Evolutionary conservation across 805 yeast species (phyloP).

Genomic region (Starmerella bombi): DNA sequence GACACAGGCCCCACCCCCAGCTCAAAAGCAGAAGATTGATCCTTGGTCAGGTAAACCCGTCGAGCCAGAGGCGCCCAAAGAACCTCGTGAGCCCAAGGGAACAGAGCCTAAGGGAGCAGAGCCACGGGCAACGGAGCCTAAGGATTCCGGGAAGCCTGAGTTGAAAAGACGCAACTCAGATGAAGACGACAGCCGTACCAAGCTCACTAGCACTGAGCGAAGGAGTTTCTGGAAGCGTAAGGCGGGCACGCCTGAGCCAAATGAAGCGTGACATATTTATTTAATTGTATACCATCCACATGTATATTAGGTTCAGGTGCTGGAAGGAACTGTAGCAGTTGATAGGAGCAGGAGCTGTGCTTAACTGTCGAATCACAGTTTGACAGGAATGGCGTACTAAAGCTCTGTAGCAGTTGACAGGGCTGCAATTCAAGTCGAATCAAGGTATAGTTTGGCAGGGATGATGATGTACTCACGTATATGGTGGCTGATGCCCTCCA

Average conservation of each 20-base stretch:
- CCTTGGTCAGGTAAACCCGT: background rate
- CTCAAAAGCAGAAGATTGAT: background rate
- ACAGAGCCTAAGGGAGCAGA: background rate
- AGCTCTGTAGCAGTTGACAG: too few relatives aligned
- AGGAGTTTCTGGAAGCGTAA: constrained; percentile 18
- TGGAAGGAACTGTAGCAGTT: too few relatives aligned
- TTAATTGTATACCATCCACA: too few relatives aligned
- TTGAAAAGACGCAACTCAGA: constrained; percentile 2
- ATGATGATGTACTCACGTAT: too few relatives aligned
- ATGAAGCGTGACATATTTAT: too few relatives aligned
- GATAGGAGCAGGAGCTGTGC: too few relatives aligned
- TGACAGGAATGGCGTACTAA: too few relatives aligned
- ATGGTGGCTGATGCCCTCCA: too few relatives aligned
- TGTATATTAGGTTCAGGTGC: too few relatives aligned
- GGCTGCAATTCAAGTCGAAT: too few relatives aligned
- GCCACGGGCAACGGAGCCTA: background rate
- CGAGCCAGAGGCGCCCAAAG: background rate
- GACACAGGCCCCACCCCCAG: background rate
- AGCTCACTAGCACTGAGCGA: constrained; percentile 9
- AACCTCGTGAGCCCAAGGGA: background rate
- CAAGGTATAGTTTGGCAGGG: too few relatives aligned
- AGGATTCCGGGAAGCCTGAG: background rate
- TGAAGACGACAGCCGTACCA: constrained; percentile 17
- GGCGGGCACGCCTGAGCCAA: constrained; percentile 3
- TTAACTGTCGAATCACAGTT: too few relatives aligned